Base-by-base conservation (phyloP, 2,329 filamentous ascomycete genomes). In the Aspergillus udagawae region DNA sequence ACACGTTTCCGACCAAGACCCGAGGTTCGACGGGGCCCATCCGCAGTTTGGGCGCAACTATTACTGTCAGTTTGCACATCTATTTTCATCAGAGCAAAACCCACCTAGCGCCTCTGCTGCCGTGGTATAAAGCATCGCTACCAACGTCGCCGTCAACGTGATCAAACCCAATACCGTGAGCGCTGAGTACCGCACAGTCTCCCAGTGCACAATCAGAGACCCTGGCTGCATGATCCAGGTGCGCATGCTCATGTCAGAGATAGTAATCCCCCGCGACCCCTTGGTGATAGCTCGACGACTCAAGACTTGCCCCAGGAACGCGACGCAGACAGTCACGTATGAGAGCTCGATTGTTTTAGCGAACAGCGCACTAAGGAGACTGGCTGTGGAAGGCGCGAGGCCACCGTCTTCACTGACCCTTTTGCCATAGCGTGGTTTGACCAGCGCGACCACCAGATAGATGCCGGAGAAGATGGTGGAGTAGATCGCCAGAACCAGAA, bases 181-280 rank as follows among this genome's bases (percentile, higher is more conserved):
- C 0, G 80, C 86, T 0, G 87, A 86, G 58, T 88, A 86, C 4
- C 82, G 80, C 1, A 92, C 75, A 3, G 82, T 83, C 60, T 87
- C 80, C 72, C 80, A 88, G 63, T 90, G 86, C 0, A 87, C 89
- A 21, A 93, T 77, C 60, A 93, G 78, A 0, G 85, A 87, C 0
- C 90, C 90, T 0, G 89, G 88, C 71, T 88, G 85, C 75, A 86
- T 83, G 21, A 88, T 82, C 90, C 89, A 93, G 47, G 82, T 82
- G 49, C 89, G 82, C 88, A 93, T 91, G 17, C 83, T 87, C 77
- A 92, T 84, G 67, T 93, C 89, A 0, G 90, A 86, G 17, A 93
- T 80, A 0, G 85, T 90, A 57, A 92, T 82, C 2, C 90, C 90
- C 2, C 77, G 75, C 0, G 84, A 82, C 8, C 80, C 77, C 54